phyloP scores from a whole-genome alignment of 176 grass and related monocot species.

The Avena sativa region DNA sequence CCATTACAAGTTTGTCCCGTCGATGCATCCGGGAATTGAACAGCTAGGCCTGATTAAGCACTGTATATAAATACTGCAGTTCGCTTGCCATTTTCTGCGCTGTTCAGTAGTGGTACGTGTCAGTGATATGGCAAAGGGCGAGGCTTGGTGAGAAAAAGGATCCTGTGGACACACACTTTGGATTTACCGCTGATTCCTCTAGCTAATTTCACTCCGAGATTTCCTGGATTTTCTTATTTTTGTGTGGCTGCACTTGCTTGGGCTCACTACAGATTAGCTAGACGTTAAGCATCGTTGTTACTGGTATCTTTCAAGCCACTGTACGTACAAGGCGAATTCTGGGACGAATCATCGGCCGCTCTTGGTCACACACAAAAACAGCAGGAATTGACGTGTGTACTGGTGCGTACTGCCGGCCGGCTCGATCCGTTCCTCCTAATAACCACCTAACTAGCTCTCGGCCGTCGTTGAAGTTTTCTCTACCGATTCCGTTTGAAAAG shows the following conservation, averaged over 20 bases:
- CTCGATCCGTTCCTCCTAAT: background rate
- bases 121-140: background rate
- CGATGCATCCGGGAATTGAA: background rate
- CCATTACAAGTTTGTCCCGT: background rate
- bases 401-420: background rate
- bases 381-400: background rate
- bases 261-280: conserved; percentile 19
- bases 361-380: background rate
- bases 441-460: background rate
- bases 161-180: background rate
- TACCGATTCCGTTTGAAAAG: background rate
- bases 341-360: background rate
- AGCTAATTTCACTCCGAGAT: background rate
- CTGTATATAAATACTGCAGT: background rate
- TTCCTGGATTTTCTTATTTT: background rate
- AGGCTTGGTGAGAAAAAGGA: conserved; percentile 35
- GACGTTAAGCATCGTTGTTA: conserved; percentile 9
- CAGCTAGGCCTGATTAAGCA: background rate
- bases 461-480: conserved; percentile 27
- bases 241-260: background rate
- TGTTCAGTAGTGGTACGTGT: background rate
- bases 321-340: background rate
- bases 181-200: background rate
- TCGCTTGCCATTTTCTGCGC: background rate
- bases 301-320: conserved; percentile 20